phyloP scores from a whole-genome alignment of 495 filamentous ascomycete species.

The Bryoglossum gracile region DNA sequence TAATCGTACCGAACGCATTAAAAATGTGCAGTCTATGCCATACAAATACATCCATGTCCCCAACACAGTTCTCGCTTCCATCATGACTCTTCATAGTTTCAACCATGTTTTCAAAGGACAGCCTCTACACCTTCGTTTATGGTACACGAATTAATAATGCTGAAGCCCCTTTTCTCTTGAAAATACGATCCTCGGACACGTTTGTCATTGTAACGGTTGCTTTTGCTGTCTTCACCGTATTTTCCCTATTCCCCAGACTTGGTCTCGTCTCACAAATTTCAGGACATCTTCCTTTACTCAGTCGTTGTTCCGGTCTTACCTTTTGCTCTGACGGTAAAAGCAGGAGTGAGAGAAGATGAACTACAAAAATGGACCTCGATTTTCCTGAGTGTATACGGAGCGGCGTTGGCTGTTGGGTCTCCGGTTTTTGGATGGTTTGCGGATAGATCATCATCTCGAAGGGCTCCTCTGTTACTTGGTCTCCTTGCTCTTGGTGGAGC shows the following conservation, averaged over 20 bases:
- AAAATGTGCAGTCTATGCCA: not conserved
- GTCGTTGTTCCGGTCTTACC: slow-evolving; percentile 81
- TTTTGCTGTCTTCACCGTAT: slow-evolving; percentile 35
- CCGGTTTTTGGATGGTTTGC: slow-evolving; percentile 31
- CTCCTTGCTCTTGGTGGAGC: slow-evolving; percentile 60
- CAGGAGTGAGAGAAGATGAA: slow-evolving; percentile 46
- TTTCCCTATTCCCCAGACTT: not conserved
- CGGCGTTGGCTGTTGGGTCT: slow-evolving; percentile 47
- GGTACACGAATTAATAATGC: slow-evolving; percentile 18
- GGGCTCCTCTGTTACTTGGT: slow-evolving; percentile 62
- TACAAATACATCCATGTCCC: not conserved
- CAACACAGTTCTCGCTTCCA: too few species aligned
- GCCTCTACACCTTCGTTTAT: slow-evolving; percentile 16
- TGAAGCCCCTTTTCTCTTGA: slow-evolving; percentile 10
- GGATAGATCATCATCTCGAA: slow-evolving; percentile 60
- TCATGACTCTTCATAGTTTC: too few species aligned
- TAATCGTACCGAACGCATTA: not conserved
- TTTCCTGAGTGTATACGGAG: slow-evolving; percentile 71
- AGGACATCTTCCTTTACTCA: slow-evolving; percentile 73
- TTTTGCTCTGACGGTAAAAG: slow-evolving; percentile 58
- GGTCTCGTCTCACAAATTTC: not conserved
- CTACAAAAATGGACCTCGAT: slow-evolving; percentile 73
- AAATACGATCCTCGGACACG: slow-evolving; percentile 18
- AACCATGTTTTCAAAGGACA: slow-evolving; percentile 15
- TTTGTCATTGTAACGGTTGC: slow-evolving; percentile 25